Evolutionary conservation across 2,329 filamentous ascomycete genomes (phyloP).

Genomic region (Fusarium torulosum): DNA sequence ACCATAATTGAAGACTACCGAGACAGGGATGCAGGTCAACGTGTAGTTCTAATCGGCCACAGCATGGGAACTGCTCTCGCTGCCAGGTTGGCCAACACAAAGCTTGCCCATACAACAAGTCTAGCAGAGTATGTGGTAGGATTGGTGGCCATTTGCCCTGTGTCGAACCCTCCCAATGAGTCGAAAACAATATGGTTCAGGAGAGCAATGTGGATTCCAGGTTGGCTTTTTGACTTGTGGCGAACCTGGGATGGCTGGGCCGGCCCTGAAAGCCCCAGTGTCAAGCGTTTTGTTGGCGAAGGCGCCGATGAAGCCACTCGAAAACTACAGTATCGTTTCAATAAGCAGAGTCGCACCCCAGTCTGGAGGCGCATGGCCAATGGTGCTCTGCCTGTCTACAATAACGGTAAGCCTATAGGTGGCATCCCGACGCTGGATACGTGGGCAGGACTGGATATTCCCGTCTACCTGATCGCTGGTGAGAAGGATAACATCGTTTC

Average conservation of each 20-base stretch:
- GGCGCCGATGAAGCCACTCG: constrained; percentile 75
- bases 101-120: constrained; percentile 59
- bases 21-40: constrained; percentile 73
- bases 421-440: constrained; percentile 77
- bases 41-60: constrained; percentile 85
- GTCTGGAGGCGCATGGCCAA: constrained; percentile 86
- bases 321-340: constrained; percentile 78
- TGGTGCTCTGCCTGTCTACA: constrained; percentile 74
- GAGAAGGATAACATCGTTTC: constrained; percentile 82
- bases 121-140: constrained; percentile 77
- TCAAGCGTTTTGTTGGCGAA: constrained; percentile 79
- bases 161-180: constrained; percentile 71
- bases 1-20: constrained; percentile 80
- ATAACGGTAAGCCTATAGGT: constrained; percentile 64
- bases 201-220: constrained; percentile 76
- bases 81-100: constrained; percentile 71
- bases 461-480: constrained; percentile 83
- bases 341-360: constrained; percentile 83
- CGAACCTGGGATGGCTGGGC: constrained; percentile 83
- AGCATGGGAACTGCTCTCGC: constrained; percentile 89
- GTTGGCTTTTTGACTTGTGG: constrained; percentile 79
- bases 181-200: constrained; percentile 59
- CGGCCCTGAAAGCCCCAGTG: constrained; percentile 81
- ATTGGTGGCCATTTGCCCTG: constrained; percentile 84
- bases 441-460: constrained; percentile 80